Base-by-base conservation (phyloP, 202 grass and related monocot species). In the Zizania palustris region DNA sequence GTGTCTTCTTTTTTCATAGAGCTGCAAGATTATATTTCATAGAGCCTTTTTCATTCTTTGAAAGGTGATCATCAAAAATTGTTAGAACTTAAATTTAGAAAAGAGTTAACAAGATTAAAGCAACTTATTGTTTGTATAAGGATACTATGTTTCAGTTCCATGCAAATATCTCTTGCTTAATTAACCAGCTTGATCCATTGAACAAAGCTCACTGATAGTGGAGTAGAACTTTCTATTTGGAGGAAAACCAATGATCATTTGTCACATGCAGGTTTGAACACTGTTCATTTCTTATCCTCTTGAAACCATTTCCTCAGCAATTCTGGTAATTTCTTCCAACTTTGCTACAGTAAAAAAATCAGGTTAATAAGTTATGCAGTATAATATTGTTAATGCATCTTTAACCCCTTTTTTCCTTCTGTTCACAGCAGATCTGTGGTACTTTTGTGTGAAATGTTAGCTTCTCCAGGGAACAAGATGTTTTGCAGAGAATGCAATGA, bases 341-440 rank as follows among this genome's bases (percentile, higher is more conserved):
- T 56, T 73, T 56, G 18, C 60, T 56, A 41, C n/a, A 56, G 9
- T 45, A 55, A 55, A 16, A 35, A 11, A 63, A 71, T 61, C 60
- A 39, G 43, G 16, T 55, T 20, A 1, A 19, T 55, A 55, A 4
- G 4, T 11, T 65, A 9, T 20, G 63, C 9, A 6, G 40, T 44
- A 60, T 22, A 36, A 33, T 34, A 4, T 13, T 20, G 46, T 11
- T 41, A 18, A 42, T n/a, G 38, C 3, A 37, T 42, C 16, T 65
- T 42, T 9, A 18, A n/a, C n/a, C 37, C 19, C 41, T 64, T 39
- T 19, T 3, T 40, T 21, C 6, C 45, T 55, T 4, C 19, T 8
- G 10, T 72, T 53, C 14, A 45, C 3, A 9, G 4, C 61, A 62
- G 13, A 45, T 34, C 40, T 40, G 34, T 12, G 22, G 20, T 33